Conservation (phyloP, 2,329 filamentous ascomycete species). For the Fusarium anthophilum region DNA sequence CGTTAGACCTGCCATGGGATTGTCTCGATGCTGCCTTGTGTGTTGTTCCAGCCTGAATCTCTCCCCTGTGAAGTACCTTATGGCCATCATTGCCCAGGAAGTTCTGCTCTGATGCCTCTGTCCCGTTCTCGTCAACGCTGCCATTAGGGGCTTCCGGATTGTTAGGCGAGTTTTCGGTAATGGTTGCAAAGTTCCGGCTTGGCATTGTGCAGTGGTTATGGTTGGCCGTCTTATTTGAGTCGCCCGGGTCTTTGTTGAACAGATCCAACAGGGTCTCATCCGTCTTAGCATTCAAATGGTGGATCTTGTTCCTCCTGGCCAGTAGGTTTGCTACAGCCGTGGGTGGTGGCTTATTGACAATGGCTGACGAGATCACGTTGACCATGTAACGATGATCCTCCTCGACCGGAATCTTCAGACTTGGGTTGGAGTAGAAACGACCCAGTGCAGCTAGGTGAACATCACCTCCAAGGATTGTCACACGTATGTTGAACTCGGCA, state of each 20-base stretch:
- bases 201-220: constrained; percentile 91
- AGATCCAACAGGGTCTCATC: constrained; percentile 95
- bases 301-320: constrained; percentile 86
- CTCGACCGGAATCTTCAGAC: constrained; percentile 78
- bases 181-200: constrained; percentile 90
- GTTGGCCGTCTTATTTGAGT: constrained; percentile 73
- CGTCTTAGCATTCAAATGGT: constrained; percentile 75
- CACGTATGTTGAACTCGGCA: constrained; percentile 84
- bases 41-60: constrained; percentile 78
- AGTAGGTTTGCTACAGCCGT: constrained; percentile 89
- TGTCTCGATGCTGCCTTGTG: constrained; percentile 75
- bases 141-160: constrained; percentile 46
- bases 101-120: constrained; percentile 30
- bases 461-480: constrained; percentile 93
- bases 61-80: constrained; percentile 76
- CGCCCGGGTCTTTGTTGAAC: constrained; percentile 89
- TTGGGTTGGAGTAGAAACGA: constrained; percentile 92
- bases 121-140: constrained; percentile 32
- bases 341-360: constrained; percentile 93
- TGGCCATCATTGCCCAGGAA: constrained; percentile 70
- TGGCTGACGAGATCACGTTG: constrained; percentile 93
- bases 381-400: constrained; percentile 94
- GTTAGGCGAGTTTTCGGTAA: constrained; percentile 84
- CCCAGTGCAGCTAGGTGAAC: constrained; percentile 93
- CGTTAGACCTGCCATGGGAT: constrained; percentile 63